A percentile compares a stretch with the other conserved stretches of the same genome.
Evolutionary conservation across 768 basidiomycete genomes (phyloP).

Genomic region (Kwoniella dendrophila): DNA sequence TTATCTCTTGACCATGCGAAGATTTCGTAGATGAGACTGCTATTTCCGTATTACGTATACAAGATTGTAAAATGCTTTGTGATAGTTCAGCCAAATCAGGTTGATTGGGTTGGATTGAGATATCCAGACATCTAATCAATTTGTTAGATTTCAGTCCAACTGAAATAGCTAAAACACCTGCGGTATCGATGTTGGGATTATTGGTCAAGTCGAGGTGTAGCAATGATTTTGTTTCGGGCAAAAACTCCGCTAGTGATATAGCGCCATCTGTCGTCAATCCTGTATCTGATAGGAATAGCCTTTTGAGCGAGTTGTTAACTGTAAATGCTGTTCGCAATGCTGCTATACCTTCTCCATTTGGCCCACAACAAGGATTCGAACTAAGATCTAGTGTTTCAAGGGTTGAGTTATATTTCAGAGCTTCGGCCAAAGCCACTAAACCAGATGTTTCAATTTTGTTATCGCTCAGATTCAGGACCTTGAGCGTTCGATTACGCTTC

Average conservation of each 20-base stretch:
- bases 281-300: conserved; percentile 86
- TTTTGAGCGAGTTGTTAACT: conserved; percentile 84
- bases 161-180: conserved; percentile 88
- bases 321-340: conserved; percentile 91
- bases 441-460: conserved; percentile 87
- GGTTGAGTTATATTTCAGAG: conserved; percentile 92
- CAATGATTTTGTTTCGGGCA: conserved; percentile 82
- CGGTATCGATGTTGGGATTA: conserved; percentile 74
- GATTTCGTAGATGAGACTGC: conserved; percentile 54
- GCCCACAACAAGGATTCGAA: conserved; percentile 90
- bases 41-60: conserved; percentile 90
- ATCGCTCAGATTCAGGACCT: conserved; percentile 89
- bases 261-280: conserved; percentile 78
- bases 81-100: conserved; percentile 65
- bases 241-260: conserved; percentile 92
- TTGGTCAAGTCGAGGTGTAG: conserved; percentile 87
- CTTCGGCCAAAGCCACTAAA: conserved; percentile 79
- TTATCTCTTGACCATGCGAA: conserved; percentile 58
- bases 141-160: conserved; percentile 79
- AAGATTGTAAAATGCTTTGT: conserved; percentile 84
- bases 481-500: conserved; percentile 92
- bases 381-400: conserved; percentile 92
- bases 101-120: conserved; percentile 76
- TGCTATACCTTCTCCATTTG: conserved; percentile 76
- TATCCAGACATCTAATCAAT: conserved; percentile 85